Percentiles rank a stretch among this genome's conserved stretches.
Evolutionary conservation across 2,329 filamentous ascomycete genomes (phyloP).

Genomic region (Aspergillus niger): DNA sequence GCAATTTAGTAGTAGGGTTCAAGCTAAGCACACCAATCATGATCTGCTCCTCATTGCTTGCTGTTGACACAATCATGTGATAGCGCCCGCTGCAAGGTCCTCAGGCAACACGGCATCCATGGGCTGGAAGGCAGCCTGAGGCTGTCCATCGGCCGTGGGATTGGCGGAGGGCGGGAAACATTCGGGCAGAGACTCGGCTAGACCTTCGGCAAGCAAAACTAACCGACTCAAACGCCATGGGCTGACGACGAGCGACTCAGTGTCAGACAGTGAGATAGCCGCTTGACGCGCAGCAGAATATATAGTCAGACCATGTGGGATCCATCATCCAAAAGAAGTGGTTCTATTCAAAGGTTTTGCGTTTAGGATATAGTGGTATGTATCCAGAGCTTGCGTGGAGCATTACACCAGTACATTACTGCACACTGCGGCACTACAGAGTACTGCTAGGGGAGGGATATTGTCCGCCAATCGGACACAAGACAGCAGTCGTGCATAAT

Average conservation of each 20-base stretch:
- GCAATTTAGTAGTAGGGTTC: neutral
- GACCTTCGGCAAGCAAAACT: neutral
- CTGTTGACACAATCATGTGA: neutral
- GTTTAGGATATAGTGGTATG: neutral
- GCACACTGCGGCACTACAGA: too few species aligned
- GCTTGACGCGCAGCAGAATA: too few species aligned
- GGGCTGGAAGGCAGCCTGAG: neutral
- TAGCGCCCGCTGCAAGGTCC: neutral
- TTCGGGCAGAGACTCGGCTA: neutral
- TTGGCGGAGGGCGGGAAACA: neutral
- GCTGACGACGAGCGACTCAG: neutral
- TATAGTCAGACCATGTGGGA: neutral
- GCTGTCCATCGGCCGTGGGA: neutral
- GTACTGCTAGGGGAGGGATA: too few species aligned
- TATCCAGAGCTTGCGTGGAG: neutral
- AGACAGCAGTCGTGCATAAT: neutral
- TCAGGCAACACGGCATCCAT: neutral
- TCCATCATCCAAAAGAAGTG: neutral
- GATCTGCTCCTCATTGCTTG: neutral
- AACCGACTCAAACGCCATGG: neutral
- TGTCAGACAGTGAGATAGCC: neutral
- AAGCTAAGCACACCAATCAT: neutral
- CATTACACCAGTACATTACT: too few species aligned
- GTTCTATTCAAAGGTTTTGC: neutral
- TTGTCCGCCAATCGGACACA: neutral